Evolutionary conservation across 2,329 filamentous ascomycete species (phyloP).

Genomic region (Cladosporium velox): DNA sequence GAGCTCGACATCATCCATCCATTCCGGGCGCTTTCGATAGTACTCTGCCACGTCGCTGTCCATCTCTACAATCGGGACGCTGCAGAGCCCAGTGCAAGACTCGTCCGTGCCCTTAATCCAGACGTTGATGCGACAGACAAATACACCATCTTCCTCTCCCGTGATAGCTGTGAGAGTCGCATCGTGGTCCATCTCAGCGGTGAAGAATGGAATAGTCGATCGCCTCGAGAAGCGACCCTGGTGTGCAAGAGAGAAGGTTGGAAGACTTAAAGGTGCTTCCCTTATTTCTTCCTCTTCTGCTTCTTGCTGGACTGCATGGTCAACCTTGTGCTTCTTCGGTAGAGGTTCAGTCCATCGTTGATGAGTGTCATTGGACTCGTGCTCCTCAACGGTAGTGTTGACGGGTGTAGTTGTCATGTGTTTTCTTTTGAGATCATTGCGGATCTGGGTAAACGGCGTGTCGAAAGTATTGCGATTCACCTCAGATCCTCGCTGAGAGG

Average conservation of each 20-base stretch:
- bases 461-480: background rate
- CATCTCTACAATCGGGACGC: background rate
- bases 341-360: background rate
- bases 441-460: background rate
- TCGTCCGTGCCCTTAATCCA: background rate
- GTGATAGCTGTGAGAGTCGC: background rate
- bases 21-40: background rate
- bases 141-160: background rate
- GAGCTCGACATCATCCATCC: background rate
- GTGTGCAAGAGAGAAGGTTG: background rate
- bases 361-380: background rate
- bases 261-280: background rate
- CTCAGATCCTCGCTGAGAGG: background rate
- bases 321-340: background rate
- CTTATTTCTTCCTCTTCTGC: background rate
- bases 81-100: background rate
- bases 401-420: background rate
- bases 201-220: background rate
- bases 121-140: background rate
- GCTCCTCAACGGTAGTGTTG: background rate
- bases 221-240: background rate
- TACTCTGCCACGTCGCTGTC: background rate
- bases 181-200: background rate
- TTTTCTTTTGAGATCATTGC: background rate
- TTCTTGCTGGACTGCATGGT: background rate